Percentiles rank a stretch among this genome's conserved stretches.
Evolutionary conservation across 139 green algal species (phyloP).

Genomic region (Coelastrella sp.): DNA sequence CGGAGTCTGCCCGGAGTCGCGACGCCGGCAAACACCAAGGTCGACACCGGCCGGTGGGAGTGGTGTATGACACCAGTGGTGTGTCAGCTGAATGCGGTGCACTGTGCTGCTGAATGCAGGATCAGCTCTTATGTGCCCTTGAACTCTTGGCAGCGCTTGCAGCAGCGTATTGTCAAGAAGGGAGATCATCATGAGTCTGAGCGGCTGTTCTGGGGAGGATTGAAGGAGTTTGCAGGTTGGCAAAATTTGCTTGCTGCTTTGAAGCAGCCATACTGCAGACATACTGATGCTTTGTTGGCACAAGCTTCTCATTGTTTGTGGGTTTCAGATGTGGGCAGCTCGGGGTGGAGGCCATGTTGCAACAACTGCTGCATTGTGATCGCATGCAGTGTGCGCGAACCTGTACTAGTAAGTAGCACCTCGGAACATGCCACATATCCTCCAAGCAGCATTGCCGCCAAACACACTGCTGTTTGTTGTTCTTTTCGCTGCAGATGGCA

Average conservation of each 20-base stretch:
- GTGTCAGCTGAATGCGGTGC: not conserved
- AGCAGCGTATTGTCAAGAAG: not conserved
- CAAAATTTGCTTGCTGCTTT: not conserved
- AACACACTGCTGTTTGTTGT: slow-evolving; percentile 63
- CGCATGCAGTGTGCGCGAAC: too few species aligned
- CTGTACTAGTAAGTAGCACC: too few species aligned
- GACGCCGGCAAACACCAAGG: too few species aligned
- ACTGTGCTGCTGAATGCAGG: slow-evolving; percentile 6
- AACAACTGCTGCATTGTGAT: too few species aligned
- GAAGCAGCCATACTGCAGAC: not conserved
- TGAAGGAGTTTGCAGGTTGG: slow-evolving; percentile 77
- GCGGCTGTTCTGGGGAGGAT: slow-evolving; percentile 71
- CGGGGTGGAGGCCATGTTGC: too few species aligned
- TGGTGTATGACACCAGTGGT: not conserved
- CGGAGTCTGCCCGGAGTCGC: too few species aligned
- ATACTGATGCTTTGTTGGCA: too few species aligned
- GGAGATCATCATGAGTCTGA: slow-evolving; percentile 35
- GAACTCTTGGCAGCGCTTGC: not conserved
- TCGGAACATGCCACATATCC: too few species aligned
- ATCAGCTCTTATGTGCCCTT: slow-evolving; percentile 25
- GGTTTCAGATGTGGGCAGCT: too few species aligned
- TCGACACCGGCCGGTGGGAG: not conserved
- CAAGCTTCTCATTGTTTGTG: too few species aligned
- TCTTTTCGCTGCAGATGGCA: slow-evolving; percentile 84
- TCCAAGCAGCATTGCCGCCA: too few species aligned